Conservation (phyloP, 352 stramenopile species). For the Phytopythium oedochilum region DNA sequence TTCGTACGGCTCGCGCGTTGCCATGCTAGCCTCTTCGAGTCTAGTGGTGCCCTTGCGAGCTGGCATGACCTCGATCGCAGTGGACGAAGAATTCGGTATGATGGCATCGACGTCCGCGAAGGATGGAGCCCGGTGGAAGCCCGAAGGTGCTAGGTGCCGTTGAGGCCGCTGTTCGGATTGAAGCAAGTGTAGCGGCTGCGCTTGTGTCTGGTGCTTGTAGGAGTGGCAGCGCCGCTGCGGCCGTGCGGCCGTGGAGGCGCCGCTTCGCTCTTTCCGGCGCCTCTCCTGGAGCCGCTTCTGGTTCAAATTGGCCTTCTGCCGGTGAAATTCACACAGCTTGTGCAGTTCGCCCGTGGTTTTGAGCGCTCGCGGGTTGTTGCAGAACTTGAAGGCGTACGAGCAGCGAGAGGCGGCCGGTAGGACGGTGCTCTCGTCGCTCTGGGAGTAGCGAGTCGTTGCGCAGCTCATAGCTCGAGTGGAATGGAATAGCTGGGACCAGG, state of each 20-base stretch:
- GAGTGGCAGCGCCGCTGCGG: not conserved
- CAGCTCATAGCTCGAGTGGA: not conserved
- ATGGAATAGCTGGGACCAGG: not conserved
- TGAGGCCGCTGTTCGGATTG: not conserved
- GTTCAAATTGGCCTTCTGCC: constrained; percentile 32
- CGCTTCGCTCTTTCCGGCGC: not conserved
- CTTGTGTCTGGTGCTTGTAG: not conserved
- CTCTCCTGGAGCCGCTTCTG: constrained; percentile 30
- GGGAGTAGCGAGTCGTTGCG: not conserved
- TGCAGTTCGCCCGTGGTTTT: constrained; percentile 32
- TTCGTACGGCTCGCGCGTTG: not conserved
- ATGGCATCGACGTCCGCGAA: not conserved
- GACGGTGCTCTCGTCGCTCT: not conserved
- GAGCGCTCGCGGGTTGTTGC: constrained; percentile 21
- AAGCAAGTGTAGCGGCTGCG: no score
- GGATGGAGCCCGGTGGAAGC: not conserved
- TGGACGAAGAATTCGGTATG: not conserved
- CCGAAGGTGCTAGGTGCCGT: not conserved
- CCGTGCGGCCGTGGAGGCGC: not conserved
- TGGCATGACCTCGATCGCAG: not conserved
- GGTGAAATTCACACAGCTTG: constrained; percentile 34
- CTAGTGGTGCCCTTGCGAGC: not conserved
- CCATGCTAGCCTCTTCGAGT: not conserved
- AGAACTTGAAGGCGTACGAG: constrained; percentile 34
- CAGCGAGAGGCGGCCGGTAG: constrained; percentile 14